Evolutionary conservation across 305 asterid genomes (phyloP), one percentile per base, ranked within the genome.

Genomic region (Fraxinus xanthoxyloides): DNA sequence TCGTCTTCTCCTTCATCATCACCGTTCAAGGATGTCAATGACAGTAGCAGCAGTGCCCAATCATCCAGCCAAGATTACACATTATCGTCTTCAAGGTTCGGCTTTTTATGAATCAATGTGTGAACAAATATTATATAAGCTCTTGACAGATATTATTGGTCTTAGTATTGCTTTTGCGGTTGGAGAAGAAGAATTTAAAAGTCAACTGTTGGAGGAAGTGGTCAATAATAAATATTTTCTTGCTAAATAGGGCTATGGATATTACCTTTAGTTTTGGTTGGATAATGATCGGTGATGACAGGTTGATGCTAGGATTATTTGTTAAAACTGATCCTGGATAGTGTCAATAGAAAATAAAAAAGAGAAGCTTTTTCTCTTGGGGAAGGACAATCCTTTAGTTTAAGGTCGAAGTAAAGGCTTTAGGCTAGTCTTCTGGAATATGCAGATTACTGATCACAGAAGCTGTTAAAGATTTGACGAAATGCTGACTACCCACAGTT

Each of bases 81-180:
- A 91, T 88, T 92, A 69, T 87, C 88, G 79, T 89, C 92, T 84
- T 90, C 98, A 61, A 92, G 98, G 99, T 95, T 78, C 48, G 89
- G 67, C 81, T 40, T 75, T 65, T 21, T 82, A 28, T 3, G n/a
- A 15, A 31, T 30, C 75, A 0, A 13, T 2, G 24, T 6, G 12
- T 13, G 75, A 31, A 70, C 51, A 70, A 70, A 31, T 31, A 30
- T 70, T 15, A 70, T 70, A 48, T 5, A 48, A n/a, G 26, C 24
- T 19, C 26, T 24, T 54, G 65, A 17, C 61, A 48, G 61, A 48
- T 48, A 48, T 48, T 48, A 48, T 4, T 70, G 43, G 43, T 70
- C 32, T 59, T 5, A 1, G 43, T 70, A 31, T 70, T 70, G 23
- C 23, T 70, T 70, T 31, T 70, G 17, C 76, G 30, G 40, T 48